Percentiles rank a stretch among this genome's conserved stretches.
phyloP scores from a whole-genome alignment of 495 filamentous ascomycete species.

The Pyrenula aspistea region DNA sequence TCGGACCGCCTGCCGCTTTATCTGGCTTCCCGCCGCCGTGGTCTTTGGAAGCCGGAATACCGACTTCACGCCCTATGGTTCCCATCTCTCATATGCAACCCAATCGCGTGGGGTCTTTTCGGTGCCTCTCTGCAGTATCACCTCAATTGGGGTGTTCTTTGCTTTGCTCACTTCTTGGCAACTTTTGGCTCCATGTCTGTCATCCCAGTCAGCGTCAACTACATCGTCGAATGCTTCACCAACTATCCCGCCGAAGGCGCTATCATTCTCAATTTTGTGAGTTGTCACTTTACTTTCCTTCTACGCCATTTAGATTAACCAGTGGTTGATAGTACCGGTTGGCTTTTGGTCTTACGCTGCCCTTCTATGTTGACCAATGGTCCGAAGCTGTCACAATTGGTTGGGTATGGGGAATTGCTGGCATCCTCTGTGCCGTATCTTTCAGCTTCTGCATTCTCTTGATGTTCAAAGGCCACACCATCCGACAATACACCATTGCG shows the following conservation, averaged over 20 bases:
- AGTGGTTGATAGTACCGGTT: conserved; percentile 24
- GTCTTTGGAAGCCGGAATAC: conserved; percentile 40
- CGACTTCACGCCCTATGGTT: conserved; percentile 34
- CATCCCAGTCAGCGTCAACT: conserved; percentile 35
- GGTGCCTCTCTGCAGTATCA: conserved; percentile 34
- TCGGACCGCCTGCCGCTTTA: conserved; percentile 34
- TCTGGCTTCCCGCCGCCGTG: conserved; percentile 20
- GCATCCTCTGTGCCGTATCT: conserved; percentile 29
- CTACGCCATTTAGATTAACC: too few relatives aligned
- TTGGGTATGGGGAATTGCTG: conserved; percentile 42
- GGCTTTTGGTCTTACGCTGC: conserved; percentile 28
- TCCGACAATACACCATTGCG: conserved; percentile 4
- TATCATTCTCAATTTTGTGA: conserved; percentile 10
- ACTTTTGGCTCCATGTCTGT: conserved; percentile 24
- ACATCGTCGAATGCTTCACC: conserved; percentile 34
- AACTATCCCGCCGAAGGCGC: conserved; percentile 27
- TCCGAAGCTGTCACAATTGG: conserved; percentile 28
- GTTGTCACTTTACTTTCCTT: too few relatives aligned
- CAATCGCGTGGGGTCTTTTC: conserved; percentile 35
- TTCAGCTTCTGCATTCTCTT: conserved; percentile 21
- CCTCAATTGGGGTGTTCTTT: conserved; percentile 34
- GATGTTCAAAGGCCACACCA: conserved; percentile 16
- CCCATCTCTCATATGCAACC: conserved; percentile 29
- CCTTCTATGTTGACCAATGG: conserved; percentile 37
- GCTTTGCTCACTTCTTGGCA: conserved; percentile 29